Percentiles rank a stretch among this genome's conserved stretches.
Conservation (phyloP, 2,329 filamentous ascomycete species). For the Aureobasidium sp. region DNA sequence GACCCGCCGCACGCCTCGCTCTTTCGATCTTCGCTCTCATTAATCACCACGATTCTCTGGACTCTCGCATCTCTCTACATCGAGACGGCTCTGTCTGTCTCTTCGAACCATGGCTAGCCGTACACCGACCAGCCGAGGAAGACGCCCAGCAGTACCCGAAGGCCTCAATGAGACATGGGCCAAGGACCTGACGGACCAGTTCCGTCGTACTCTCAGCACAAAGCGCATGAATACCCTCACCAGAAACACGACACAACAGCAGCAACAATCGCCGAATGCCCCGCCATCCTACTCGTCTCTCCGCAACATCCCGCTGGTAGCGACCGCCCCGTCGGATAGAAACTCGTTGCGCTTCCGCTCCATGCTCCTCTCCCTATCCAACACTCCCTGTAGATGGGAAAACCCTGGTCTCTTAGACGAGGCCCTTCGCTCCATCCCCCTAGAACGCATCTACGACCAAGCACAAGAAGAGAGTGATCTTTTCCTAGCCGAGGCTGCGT, state of each 20-base stretch:
- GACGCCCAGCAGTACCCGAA: conserved; percentile 5
- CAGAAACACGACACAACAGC: conserved; percentile 25
- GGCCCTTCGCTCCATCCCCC: conserved; percentile 73
- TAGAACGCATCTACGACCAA: conserved; percentile 86
- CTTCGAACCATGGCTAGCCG: conserved; percentile 8
- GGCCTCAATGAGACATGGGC: conserved; percentile 57
- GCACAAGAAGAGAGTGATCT: conserved; percentile 91
- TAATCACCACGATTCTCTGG: background rate
- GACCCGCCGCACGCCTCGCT: background rate
- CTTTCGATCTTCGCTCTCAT: background rate
- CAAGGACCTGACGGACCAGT: conserved; percentile 69
- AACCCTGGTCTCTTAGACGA: conserved; percentile 93
- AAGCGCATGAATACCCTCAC: conserved; percentile 74
- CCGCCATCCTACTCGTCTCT: conserved; percentile 53
- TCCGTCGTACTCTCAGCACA: conserved; percentile 78
- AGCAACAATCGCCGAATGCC: background rate
- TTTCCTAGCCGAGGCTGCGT: conserved; percentile 77
- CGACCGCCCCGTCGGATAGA: conserved; percentile 57
- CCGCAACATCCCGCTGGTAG: conserved; percentile 59
- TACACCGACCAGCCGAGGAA: conserved; percentile 1
- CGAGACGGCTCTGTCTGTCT: background rate
- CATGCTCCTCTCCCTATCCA: conserved; percentile 74
- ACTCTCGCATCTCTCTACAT: background rate
- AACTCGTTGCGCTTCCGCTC: conserved; percentile 49
- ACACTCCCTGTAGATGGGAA: conserved; percentile 88